Base-by-base conservation (phyloP, 1,284 basidiomycete genomes). In the Schizophyllum commune region DNA sequence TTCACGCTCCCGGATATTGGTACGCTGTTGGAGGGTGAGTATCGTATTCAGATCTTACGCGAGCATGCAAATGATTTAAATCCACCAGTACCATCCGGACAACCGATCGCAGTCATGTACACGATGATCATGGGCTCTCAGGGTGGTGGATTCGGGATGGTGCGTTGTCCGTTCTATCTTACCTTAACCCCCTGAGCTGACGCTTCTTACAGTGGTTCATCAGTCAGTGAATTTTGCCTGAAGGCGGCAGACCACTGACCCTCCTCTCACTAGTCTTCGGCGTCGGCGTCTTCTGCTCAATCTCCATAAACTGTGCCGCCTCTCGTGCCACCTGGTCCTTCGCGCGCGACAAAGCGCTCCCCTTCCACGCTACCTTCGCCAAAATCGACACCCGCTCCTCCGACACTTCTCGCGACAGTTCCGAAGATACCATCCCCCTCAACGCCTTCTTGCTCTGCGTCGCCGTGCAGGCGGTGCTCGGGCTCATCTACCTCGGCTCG, bases 311-410 rank as follows among this genome's bases (percentile, higher is more conserved):
- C 61, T 86, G 84, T 57, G 85, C 84, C 1, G 81, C 84, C 11
- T 88, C 85, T 1, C 80, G 89, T 19, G 84, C 87, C 68, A 84
- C 83, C 1, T 86, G 85, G 75, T 83, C 84, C 47, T 89, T 91
- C 65, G 87, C 88, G 0, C 78, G 87, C 0, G 89, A 91, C 72
- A 75, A 78, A 59, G 88, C 85, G 7, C 77, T 90, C 20, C 86
- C 86, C 1, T 81, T 86, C 66, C 79, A 82, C 27, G 57, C 60
- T 1, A 68, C 77, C 57, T 84, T 89, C 68, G 70, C 82, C 1
- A 73, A 72, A 33, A 76, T 86, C 65, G 79, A 82, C 65, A 11
- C 19, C 9, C 53, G 53, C 13, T 27, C 20, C 19, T 20, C 4
- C 20, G 53, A 55, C 3, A n/a, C n/a, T n/a, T n/a, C n/a, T n/a